Percentiles rank a stretch among this genome's conserved stretches.
Conservation (phyloP, 1,284 basidiomycete species). For the Agaricales sp. region DNA sequence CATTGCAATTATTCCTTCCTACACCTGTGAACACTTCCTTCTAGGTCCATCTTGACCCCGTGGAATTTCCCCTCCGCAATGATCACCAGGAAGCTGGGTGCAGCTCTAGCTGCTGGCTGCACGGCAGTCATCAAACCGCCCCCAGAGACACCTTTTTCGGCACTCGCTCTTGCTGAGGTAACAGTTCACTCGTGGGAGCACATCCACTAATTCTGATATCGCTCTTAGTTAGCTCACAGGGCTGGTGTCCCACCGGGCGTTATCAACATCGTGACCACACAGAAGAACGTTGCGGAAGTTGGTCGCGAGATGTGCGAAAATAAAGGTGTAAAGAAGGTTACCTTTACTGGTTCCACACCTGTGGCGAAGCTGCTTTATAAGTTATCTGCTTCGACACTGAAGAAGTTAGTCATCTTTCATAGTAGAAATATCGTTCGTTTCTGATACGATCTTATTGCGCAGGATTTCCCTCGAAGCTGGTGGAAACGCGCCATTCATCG, state of each 20-base stretch:
- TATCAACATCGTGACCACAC: slow-evolving; percentile 87
- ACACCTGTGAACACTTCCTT: background rate
- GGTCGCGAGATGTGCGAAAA: slow-evolving; percentile 78
- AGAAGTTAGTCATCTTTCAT: slow-evolving; percentile 53
- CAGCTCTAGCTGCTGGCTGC: slow-evolving; percentile 91
- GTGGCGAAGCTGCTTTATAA: slow-evolving; percentile 87
- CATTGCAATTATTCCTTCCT: background rate
- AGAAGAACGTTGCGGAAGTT: slow-evolving; percentile 72
- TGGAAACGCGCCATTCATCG: slow-evolving; percentile 91
- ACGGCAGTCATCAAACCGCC: slow-evolving; percentile 95
- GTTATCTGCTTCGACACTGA: slow-evolving; percentile 79
- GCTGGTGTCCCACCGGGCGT: slow-evolving; percentile 79
- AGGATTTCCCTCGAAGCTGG: slow-evolving; percentile 81
- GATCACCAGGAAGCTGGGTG: slow-evolving; percentile 83
- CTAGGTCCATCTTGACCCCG: slow-evolving; percentile 67
- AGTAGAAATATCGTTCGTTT: too few species aligned
- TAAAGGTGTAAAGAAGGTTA: slow-evolving; percentile 74
- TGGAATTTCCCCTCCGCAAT: slow-evolving; percentile 96
- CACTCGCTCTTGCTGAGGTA: slow-evolving; percentile 80
- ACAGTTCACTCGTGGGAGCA: background rate
- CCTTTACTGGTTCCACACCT: slow-evolving; percentile 89
- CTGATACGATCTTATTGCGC: slow-evolving; percentile 7
- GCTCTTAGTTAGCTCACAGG: slow-evolving; percentile 1
- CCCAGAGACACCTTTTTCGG: slow-evolving; percentile 92
- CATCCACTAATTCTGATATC: background rate